Base-by-base conservation (phyloP, 345 rosid genomes). In the Isatis tinctoria region DNA sequence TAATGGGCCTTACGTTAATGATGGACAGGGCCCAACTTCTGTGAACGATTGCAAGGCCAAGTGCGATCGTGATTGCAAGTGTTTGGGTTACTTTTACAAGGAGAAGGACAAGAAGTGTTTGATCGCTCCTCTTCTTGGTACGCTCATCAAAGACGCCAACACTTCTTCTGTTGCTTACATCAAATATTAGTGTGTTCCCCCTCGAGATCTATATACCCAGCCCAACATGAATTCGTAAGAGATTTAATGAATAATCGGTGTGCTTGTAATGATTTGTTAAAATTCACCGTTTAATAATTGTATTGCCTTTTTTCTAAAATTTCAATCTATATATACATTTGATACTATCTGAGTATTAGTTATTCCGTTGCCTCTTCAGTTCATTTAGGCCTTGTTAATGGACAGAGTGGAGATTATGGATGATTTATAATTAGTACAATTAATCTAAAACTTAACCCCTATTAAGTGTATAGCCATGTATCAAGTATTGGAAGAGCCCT, bases 71-170 rank as follows among this genome's bases (percentile, higher is more conserved):
- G 87, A 85, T 69, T 89, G 90, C 73, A 88, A 80, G 76, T 87
- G 89, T 70, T 71, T 80, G 79, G 90, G 94, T 1, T 85, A 82
- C 20, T 89, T 89, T 26, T 87, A 85, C 74, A 77, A 78, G 51
- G 80, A 56, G 56, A 78, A 82, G 8, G 69, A 78, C 12, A 81
- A 77, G 22, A 84, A 56, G 48, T 89, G 90, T 57, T 89, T 72
- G 74, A n/a, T 44, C 2, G 81, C 52, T 60, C 77, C 73, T 53
- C 53, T 49, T 35, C 78, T 78, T 2, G 73, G 73, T 10, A 73
- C 81, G 5, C 74, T 78, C 7, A 78, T 72, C 69, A 73, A 67
- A 66, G 69, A 52, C 8, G 30, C 10, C 5, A 72, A 78, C 27
- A 60, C 74, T 67, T 78, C 78, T 61, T 65, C 62, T 14, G 70